Conservation (phyloP, 139 green algal species). For the Chlamydomonas sp. region DNA sequence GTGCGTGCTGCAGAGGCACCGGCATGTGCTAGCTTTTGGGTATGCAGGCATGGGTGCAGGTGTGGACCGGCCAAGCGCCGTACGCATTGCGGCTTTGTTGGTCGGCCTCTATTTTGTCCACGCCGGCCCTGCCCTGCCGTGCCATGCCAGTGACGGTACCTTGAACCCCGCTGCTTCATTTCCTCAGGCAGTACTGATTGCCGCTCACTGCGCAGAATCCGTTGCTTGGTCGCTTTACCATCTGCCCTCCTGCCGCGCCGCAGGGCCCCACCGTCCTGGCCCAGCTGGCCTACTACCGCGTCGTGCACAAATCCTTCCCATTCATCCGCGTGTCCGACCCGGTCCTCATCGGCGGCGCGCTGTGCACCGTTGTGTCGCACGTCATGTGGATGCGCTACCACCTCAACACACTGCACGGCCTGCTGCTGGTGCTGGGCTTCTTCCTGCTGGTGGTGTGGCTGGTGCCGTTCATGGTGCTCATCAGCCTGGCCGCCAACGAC, state of each 20-base stretch:
- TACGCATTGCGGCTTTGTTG: too few species aligned
- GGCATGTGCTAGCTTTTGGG: neutral
- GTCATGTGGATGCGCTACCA: conserved; percentile 28
- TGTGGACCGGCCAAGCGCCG: too few species aligned
- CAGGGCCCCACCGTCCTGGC: neutral
- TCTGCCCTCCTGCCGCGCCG: too few species aligned
- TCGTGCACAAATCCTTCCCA: conserved; percentile 3
- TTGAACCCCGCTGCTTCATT: too few species aligned
- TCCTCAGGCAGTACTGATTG: too few species aligned
- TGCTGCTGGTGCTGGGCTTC: conserved; percentile 12
- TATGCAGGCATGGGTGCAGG: neutral
- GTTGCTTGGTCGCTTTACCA: too few species aligned
- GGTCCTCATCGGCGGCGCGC: neutral
- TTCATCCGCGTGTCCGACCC: conserved; percentile 4
- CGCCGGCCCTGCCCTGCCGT: too few species aligned
- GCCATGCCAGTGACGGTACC: too few species aligned
- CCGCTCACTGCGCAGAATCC: too few species aligned
- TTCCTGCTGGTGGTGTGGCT: conserved; percentile 25
- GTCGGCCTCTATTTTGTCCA: neutral
- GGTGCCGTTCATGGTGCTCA: conserved; percentile 15
- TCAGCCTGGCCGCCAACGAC: conserved; percentile 27
- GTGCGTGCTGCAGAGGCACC: too few species aligned
- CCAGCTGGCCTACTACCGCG: conserved; percentile 19
- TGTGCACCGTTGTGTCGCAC: neutral
- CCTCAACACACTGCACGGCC: conserved; percentile 1